Percentiles rank a stretch among this genome's conserved stretches.
These are phyloP conservation scores for Eragrostis curvula DNA, from an alignment of 176 grass and related monocot genomes.

Conservation along the genomic window DNA sequence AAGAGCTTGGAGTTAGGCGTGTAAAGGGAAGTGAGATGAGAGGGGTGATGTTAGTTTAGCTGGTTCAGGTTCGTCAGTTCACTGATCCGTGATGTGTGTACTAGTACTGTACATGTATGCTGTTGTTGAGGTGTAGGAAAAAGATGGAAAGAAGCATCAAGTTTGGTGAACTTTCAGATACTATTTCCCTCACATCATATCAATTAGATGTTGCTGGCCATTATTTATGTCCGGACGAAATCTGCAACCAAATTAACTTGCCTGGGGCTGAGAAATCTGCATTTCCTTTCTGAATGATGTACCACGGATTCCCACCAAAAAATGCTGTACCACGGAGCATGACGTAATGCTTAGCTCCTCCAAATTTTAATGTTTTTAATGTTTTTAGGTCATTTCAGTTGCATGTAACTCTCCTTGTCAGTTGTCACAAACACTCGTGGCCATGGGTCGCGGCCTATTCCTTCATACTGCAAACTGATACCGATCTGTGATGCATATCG, in stretches of 20 bases:
- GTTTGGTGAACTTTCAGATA: background rate
- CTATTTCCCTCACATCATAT: background rate
- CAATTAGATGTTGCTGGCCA: background rate
- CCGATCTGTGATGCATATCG: background rate
- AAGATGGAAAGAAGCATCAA: background rate
- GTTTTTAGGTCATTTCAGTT: background rate
- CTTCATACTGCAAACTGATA: no score
- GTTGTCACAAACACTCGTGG: background rate
- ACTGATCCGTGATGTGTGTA: background rate
- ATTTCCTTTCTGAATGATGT: background rate
- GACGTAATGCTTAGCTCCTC: background rate
- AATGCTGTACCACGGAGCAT: background rate
- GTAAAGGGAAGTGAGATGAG: constrained; percentile 17
- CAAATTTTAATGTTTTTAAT: background rate
- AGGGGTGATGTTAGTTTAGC: background rate
- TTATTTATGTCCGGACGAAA: background rate
- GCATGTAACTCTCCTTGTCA: background rate
- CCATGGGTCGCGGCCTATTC: background rate
- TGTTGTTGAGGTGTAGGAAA: background rate
- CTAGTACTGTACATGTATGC: background rate
- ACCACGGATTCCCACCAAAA: no score
- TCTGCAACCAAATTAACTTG: background rate
- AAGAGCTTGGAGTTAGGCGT: constrained; percentile 15
- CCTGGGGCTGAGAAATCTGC: background rate
- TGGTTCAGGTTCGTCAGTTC: background rate